These are phyloP conservation scores for Schizochytrium sp. DNA, from an alignment of 108 stramenopile species.

Conservation along the genomic window DNA sequence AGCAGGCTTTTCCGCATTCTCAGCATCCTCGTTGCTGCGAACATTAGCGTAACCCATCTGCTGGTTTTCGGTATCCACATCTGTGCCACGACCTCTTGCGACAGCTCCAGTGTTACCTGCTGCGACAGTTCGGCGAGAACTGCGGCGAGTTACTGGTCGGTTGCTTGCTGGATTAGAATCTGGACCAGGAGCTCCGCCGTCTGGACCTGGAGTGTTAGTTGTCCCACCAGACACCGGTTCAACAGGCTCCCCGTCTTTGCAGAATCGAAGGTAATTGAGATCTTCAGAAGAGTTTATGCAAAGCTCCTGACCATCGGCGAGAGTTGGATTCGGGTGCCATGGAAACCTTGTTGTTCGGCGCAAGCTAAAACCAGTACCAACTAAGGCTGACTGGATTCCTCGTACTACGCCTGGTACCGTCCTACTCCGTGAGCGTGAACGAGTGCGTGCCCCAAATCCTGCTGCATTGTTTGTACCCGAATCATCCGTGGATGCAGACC, in stretches of 20 bases:
- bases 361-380: not conserved
- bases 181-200: too few species aligned
- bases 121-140: not conserved
- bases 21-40: not conserved
- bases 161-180: too few species aligned
- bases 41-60: not conserved
- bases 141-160: slow-evolving; percentile 11
- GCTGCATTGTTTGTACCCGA: not conserved
- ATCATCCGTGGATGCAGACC: too few species aligned
- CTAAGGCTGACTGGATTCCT: not conserved
- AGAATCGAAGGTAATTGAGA: not conserved
- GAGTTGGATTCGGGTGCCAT: not conserved
- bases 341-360: not conserved
- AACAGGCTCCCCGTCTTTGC: not conserved
- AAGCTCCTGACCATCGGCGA: not conserved
- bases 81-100: not conserved
- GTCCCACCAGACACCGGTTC: not conserved
- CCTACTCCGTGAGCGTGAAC: not conserved
- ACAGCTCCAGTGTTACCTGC: not conserved
- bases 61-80: not conserved
- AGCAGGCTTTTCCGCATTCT: not conserved
- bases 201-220: not conserved
- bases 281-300: not conserved
- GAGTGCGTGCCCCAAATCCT: not conserved
- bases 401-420: not conserved